Base-by-base conservation (phyloP, 371 early-diverging fungal species). In the Nematocida displodere region DNA sequence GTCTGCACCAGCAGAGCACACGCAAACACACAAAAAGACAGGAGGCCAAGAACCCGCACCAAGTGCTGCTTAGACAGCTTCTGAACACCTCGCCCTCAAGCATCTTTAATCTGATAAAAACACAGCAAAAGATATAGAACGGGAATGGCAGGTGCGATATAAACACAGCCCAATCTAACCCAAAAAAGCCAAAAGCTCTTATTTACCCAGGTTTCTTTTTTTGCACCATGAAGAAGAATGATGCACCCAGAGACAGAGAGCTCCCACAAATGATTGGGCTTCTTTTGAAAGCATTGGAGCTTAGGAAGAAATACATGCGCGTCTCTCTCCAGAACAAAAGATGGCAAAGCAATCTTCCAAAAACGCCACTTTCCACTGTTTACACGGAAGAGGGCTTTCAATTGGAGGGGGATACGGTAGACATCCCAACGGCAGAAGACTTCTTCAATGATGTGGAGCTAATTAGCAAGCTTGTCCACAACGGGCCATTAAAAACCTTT, bases 401-500 rank as follows among this genome's bases (percentile, higher is more conserved):
- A 17, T 20, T 71, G 24, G 61, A 58, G 13, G 37, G 37, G 11
- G 75, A 37, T 31, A 17, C 28, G 24, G 58, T 61, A 17, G 33
- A 31, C 20, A 59, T 71, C 26, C 75, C 75, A n/a, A 80, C 85
- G 29, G 86, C 89, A 53, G 88, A 87, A 76, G 91, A 95, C 54
- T 95, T 90, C 81, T 94, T 87, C 80, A 80, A 83, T 66, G 94
- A 96, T 62, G 82, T 91, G 47, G 92, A 94, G 44, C 91, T 82
- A 77, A 86, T 96, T 47, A 82, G 91, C n/a, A 85, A 84, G 22
- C 83, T 88, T 0, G 89, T 92, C 36, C 88, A 90, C 39, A 92
- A 95, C 80, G 94, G 95, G 0, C 97, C 95, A 1, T 87, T 91
- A 54, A 95, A 94, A 82, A 88, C 89, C 50, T 93, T 92, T 85